These are phyloP conservation scores for Fraxinus excelsior DNA, from an alignment of 257 asterid species.

Conservation along the genomic window DNA sequence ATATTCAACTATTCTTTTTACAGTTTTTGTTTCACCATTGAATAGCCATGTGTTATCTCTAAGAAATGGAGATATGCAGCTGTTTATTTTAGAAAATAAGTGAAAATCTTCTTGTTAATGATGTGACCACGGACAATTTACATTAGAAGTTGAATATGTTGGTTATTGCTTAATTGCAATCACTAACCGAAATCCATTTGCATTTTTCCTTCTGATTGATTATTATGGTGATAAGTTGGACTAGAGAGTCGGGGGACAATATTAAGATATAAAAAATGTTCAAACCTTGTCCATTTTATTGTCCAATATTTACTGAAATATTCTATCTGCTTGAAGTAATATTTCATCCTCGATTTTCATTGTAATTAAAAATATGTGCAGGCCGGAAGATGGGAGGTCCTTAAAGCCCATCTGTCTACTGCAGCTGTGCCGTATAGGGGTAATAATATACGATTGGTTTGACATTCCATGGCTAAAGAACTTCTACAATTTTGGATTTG, in stretches of 20 bases:
- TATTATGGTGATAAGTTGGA: neutral
- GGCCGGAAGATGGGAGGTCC: conserved; percentile 88
- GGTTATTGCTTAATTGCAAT: neutral
- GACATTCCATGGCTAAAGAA: conserved; percentile 75
- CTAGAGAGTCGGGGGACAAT: neutral
- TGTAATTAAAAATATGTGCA: conserved; percentile 26
- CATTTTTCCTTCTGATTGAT: neutral
- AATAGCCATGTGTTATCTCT: neutral
- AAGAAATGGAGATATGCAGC: neutral
- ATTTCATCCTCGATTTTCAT: neutral
- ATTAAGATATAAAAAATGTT: neutral
- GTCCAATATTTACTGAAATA: neutral
- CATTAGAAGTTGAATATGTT: neutral
- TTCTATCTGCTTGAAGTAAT: neutral
- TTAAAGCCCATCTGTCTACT: conserved; percentile 78
- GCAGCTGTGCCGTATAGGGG: conserved; percentile 89
- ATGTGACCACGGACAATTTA: neutral
- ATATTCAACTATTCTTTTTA: neutral
- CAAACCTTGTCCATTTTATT: neutral
- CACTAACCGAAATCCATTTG: neutral
- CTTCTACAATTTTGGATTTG: conserved; percentile 90
- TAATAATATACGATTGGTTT: conserved; percentile 83
- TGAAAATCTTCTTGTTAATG: neutral
- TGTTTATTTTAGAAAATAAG: neutral
- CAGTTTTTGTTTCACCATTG: neutral